These are phyloP conservation scores for Tetrahymena malaccensis DNA, from an alignment of 73 alveolate genomes.

Conservation along the genomic window DNA sequence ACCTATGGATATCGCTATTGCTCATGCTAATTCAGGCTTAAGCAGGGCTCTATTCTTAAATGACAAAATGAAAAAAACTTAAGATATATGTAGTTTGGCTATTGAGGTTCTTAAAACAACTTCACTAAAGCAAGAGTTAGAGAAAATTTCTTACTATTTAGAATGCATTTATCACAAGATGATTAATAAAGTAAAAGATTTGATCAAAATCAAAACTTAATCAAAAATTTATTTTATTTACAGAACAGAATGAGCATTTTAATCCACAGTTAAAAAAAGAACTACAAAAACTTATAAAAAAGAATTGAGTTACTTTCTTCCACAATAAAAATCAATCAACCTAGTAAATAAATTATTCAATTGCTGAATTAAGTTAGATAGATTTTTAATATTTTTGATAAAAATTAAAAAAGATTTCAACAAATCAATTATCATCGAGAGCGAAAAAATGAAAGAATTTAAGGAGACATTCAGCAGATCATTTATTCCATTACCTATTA, in stretches of 20 bases:
- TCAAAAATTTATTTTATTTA: neutral
- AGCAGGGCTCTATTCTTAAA: neutral
- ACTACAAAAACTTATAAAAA: neutral
- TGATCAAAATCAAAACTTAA: neutral
- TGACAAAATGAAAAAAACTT: neutral
- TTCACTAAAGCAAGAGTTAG: neutral
- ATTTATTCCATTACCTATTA: slow-evolving; percentile 52
- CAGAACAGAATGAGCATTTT: neutral
- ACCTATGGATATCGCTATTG: neutral
- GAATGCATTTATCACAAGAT: neutral
- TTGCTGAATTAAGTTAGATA: too few species aligned
- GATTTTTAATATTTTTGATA: too few species aligned
- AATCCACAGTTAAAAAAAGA: neutral
- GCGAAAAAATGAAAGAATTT: slow-evolving; percentile 11
- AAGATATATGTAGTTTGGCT: neutral
- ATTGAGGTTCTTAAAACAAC: neutral
- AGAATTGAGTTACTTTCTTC: neutral
- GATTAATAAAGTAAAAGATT: neutral
- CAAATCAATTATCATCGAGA: neutral
- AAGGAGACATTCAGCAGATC: slow-evolving; percentile 22
- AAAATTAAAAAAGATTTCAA: neutral
- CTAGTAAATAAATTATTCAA: neutral
- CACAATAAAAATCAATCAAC: neutral
- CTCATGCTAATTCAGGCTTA: neutral
- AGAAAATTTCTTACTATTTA: neutral